Conservation (phyloP, 495 filamentous ascomycete species). For the Daldinia decipiens region DNA sequence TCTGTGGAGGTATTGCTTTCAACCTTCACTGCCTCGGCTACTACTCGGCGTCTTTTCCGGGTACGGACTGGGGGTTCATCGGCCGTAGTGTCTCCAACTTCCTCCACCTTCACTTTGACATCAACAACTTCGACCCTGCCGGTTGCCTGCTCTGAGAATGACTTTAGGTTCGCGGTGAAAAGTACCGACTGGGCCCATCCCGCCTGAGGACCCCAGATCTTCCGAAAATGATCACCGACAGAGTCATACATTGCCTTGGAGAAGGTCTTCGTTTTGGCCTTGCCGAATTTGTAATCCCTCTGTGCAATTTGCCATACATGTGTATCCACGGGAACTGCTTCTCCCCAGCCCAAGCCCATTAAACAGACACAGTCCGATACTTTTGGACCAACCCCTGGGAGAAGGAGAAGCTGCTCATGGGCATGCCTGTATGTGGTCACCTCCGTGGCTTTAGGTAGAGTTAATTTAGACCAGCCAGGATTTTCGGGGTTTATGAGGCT, state of each 20-base stretch:
- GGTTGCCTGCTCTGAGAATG: constrained; percentile 74
- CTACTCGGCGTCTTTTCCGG: constrained; percentile 26
- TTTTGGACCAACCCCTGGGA: constrained; percentile 94
- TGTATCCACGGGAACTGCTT: constrained; percentile 94
- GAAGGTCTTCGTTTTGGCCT: constrained; percentile 82
- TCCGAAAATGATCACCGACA: constrained; percentile 88
- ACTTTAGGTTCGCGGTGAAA: constrained; percentile 91
- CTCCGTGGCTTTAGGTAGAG: constrained; percentile 6
- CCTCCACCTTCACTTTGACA: constrained; percentile 49
- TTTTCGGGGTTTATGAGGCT: constrained; percentile 78
- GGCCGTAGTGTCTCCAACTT: constrained; percentile 39
- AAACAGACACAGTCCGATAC: constrained; percentile 96
- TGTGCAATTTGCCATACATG: constrained; percentile 99
- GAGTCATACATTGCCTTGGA: constrained; percentile 90
- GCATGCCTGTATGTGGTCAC: constrained; percentile 73
- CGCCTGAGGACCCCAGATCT: constrained; percentile 91
- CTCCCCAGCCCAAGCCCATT: constrained; percentile 97
- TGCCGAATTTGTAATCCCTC: constrained; percentile 92
- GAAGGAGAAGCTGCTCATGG: constrained; percentile 78
- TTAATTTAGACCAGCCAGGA: constrained; percentile 57
- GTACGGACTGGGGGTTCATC: constrained; percentile 11
- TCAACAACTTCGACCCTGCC: constrained; percentile 62
- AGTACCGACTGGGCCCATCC: constrained; percentile 98
- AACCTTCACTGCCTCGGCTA: constrained; percentile 35
- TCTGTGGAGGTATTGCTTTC: constrained; percentile 26